Conservation (phyloP, 1,284 basidiomycete genomes). For the Inonotus obliquus region DNA sequence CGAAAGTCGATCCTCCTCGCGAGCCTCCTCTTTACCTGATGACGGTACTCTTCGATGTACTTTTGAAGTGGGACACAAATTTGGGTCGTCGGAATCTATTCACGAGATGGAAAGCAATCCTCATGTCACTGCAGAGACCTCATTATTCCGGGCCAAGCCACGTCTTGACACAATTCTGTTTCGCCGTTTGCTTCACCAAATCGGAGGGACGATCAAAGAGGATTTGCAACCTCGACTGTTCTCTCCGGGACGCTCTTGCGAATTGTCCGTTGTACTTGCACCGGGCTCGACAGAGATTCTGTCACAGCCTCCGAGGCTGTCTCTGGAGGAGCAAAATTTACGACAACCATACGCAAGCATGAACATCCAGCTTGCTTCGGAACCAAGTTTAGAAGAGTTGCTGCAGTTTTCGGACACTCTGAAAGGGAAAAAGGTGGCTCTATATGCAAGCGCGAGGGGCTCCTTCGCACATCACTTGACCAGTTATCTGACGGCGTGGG, state of each 20-base stretch:
- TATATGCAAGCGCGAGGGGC: conserved; percentile 80
- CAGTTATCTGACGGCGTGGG: conserved; percentile 90
- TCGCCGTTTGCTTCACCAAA: conserved; percentile 59
- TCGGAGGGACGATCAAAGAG: conserved; percentile 55
- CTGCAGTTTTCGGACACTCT: conserved; percentile 75
- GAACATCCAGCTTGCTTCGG: conserved; percentile 45
- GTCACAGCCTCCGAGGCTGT: conserved; percentile 25
- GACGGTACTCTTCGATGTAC: conserved; percentile 39
- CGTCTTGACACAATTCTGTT: conserved; percentile 60
- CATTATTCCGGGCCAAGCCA: conserved; percentile 42
- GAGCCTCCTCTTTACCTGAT: conserved; percentile 21
- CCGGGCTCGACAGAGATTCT: conserved; percentile 42
- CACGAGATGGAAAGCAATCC: conserved; percentile 2
- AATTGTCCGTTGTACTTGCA: conserved; percentile 51
- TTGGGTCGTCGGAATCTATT: conserved; percentile 20
- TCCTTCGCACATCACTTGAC: conserved; percentile 88
- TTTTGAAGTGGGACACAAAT: conserved; percentile 53
- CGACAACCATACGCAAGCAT: conserved; percentile 40
- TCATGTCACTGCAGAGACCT: background rate
- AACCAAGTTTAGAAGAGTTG: conserved; percentile 77
- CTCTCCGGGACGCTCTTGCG: conserved; percentile 46
- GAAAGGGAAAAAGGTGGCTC: conserved; percentile 72
- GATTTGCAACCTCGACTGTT: conserved; percentile 41
- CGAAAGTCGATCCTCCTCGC: conserved; percentile 24
- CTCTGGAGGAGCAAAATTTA: conserved; percentile 41